Conservation (phyloP, 768 basidiomycete species). For the Boletus edulis region DNA sequence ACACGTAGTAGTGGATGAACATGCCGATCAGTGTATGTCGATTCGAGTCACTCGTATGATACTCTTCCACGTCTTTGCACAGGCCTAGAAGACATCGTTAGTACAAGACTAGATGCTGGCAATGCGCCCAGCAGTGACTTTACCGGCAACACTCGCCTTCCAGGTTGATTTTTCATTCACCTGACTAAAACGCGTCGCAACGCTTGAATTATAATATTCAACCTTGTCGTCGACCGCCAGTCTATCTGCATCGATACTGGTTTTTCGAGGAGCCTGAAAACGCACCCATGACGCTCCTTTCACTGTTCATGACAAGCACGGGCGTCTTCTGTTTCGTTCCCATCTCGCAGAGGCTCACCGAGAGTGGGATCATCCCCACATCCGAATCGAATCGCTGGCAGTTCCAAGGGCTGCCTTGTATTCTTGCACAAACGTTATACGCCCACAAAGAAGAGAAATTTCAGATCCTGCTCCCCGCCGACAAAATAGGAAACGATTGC, state of each 20-base stretch:
- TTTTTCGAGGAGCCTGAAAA: background rate
- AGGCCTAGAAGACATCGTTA: no score
- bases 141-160: no score
- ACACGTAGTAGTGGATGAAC: no score
- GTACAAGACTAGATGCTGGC: no score
- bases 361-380: slow-evolving; percentile 18
- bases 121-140: no score
- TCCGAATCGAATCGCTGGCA: slow-evolving; percentile 5
- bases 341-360: slow-evolving; percentile 23
- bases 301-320: slow-evolving; percentile 21
- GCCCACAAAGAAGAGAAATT: background rate
- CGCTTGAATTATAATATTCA: no score
- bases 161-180: slow-evolving; percentile 10
- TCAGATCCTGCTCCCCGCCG: background rate
- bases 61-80: no score
- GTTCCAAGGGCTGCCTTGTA: background rate
- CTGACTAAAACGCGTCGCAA: slow-evolving; percentile 16
- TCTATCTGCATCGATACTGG: background rate
- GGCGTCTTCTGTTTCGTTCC: slow-evolving; percentile 27
- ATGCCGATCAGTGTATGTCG: no score
- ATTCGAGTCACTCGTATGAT: no score
- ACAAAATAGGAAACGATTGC: background rate
- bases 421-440: background rate
- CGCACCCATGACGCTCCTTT: slow-evolving; percentile 21
- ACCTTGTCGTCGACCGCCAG: background rate